A percentile compares a stretch with the other conserved stretches of the same genome.
These are phyloP conservation scores for Gnomoniopsis smithogilvyi DNA, from an alignment of 2,329 filamentous ascomycete genomes.

Conservation along the genomic window DNA sequence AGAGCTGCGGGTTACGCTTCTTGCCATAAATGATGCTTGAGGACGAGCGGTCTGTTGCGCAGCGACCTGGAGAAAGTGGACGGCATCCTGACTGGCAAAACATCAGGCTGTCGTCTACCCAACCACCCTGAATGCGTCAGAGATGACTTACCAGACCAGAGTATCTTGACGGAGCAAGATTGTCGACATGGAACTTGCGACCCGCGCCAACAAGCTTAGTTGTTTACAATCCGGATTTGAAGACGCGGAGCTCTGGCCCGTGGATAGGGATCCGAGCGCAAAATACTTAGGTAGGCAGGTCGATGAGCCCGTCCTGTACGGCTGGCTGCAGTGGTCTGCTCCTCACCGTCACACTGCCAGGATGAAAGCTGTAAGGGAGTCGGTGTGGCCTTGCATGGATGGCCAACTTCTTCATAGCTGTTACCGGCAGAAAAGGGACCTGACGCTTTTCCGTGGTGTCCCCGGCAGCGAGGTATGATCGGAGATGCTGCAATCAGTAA, in stretches of 20 bases:
- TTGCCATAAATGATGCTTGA: not conserved
- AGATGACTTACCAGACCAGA: not conserved
- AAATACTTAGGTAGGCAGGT: too few species aligned
- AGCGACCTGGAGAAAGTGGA: not conserved
- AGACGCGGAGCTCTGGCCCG: too few species aligned
- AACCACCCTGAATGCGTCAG: not conserved
- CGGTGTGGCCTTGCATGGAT: not conserved
- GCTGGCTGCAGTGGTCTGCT: not conserved
- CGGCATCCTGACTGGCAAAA: not conserved
- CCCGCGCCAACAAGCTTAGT: not conserved
- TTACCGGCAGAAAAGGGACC: too few species aligned
- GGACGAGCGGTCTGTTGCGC: not conserved
- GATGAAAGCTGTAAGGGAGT: not conserved
- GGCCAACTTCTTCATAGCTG: not conserved
- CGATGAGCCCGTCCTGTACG: too few species aligned
- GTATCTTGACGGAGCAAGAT: not conserved
- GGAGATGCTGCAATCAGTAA: not conserved
- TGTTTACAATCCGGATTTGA: too few species aligned
- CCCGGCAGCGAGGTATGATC: not conserved
- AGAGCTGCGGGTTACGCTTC: not conserved
- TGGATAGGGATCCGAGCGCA: too few species aligned
- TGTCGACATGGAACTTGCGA: not conserved
- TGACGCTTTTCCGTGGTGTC: not conserved
- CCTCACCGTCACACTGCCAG: not conserved
- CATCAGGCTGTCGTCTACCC: not conserved